These are phyloP conservation scores for Helotiales sp. DNA, from an alignment of 2,329 filamentous ascomycete species.

Conservation along the genomic window DNA sequence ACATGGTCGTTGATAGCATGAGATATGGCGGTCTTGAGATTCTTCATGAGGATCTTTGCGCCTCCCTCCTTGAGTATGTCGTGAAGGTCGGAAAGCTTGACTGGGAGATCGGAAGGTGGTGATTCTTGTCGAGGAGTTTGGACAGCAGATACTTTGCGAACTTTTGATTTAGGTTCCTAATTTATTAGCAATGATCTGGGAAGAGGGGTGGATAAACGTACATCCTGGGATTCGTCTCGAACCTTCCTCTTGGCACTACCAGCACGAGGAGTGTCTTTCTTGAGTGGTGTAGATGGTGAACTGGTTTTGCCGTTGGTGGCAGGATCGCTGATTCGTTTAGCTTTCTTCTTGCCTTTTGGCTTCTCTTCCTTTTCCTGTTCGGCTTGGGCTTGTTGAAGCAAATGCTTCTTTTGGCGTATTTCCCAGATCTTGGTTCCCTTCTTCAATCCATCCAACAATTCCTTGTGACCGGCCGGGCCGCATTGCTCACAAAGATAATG, in stretches of 20 bases:
- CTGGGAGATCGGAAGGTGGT: slow-evolving; percentile 53
- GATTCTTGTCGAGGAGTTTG: slow-evolving; percentile 45
- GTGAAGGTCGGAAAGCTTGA: slow-evolving; percentile 56
- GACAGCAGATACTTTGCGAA: slow-evolving; percentile 61
- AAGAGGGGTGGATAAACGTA: background rate
- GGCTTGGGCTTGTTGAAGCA: slow-evolving; percentile 63
- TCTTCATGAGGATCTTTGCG: slow-evolving; percentile 73
- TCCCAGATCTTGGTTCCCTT: slow-evolving; percentile 90
- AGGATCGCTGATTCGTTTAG: slow-evolving; percentile 68
- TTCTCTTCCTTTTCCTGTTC: slow-evolving; percentile 55
- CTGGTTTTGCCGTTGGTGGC: slow-evolving; percentile 46
- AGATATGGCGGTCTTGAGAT: slow-evolving; percentile 69
- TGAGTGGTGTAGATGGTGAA: slow-evolving; percentile 40
- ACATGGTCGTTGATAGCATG: slow-evolving; percentile 68
- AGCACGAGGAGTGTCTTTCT: slow-evolving; percentile 47
- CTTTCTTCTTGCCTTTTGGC: slow-evolving; percentile 57
- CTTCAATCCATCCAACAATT: slow-evolving; percentile 77
- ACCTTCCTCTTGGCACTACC: slow-evolving; percentile 60
- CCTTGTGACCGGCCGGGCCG: slow-evolving; percentile 77
- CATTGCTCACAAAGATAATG: slow-evolving; percentile 95
- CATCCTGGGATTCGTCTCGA: slow-evolving; percentile 60
- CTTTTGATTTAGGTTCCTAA: slow-evolving; percentile 52
- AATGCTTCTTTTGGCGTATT: slow-evolving; percentile 62
- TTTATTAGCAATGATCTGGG: slow-evolving; percentile 12
- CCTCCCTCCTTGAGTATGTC: slow-evolving; percentile 68